Conservation (phyloP, 2,329 filamentous ascomycete species). For the Apiospora marii region DNA sequence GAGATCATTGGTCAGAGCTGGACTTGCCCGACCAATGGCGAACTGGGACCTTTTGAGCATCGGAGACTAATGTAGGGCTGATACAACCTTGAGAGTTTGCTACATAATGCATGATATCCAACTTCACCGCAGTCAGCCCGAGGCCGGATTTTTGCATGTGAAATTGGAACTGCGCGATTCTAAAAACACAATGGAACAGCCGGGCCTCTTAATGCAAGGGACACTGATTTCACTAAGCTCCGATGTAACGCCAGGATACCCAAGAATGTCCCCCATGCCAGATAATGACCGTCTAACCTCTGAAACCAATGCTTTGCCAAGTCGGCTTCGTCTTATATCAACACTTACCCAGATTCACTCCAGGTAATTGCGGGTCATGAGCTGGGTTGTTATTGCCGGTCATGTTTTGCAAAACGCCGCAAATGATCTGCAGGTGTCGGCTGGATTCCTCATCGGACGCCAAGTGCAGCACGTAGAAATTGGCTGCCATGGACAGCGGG, state of each 20-base stretch:
- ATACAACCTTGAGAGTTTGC: neutral
- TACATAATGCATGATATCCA: neutral
- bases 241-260: neutral
- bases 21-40: neutral
- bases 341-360: too few species aligned
- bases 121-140: neutral
- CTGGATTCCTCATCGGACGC: neutral
- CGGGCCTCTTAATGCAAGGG: neutral
- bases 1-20: neutral
- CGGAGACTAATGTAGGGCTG: neutral
- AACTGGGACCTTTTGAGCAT: neutral
- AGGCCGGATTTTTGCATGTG: neutral
- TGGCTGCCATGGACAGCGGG: neutral
- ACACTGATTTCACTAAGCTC: neutral
- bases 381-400: neutral
- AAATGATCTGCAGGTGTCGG: neutral
- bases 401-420: neutral
- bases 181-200: neutral
- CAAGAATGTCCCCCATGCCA: too few species aligned
- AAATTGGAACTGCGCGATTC: neutral
- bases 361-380: neutral
- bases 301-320: too few species aligned
- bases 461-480: neutral
- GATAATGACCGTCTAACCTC: neutral
- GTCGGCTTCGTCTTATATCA: too few species aligned